phyloP scores from a whole-genome alignment of 208 protist species.

The Crithidia brevicula region DNA sequence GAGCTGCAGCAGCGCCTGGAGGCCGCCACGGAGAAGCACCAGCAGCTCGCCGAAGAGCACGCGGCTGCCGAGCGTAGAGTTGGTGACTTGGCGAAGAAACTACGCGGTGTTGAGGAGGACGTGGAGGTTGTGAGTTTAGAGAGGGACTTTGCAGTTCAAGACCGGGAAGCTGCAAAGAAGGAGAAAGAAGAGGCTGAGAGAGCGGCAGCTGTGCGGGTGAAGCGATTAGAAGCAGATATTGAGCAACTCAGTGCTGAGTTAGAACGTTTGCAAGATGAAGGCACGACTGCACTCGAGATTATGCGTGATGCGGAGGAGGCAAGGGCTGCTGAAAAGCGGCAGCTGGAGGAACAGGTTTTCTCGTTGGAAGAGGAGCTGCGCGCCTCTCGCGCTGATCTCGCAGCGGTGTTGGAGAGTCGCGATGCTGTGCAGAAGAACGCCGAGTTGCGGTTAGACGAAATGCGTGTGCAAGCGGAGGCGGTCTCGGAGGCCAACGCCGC shows the following conservation, averaged over 20 bases:
- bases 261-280: neutral
- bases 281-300: neutral
- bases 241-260: neutral
- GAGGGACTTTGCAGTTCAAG: neutral
- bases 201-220: neutral
- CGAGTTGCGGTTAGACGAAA: neutral
- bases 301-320: neutral
- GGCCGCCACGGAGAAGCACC: conserved; percentile 5
- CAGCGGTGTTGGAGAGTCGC: neutral
- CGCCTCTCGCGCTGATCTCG: neutral
- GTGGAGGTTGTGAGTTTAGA: neutral
- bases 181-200: conserved; percentile 1
- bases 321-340: neutral
- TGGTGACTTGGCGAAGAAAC: neutral
- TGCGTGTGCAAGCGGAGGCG: neutral
- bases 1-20: conserved; percentile 31
- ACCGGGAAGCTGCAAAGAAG: neutral
- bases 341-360: neutral
- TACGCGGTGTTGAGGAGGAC: neutral
- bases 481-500: neutral
- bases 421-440: neutral
- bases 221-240: neutral
- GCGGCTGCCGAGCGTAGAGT: neutral
- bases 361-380: neutral
- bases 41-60: conserved; percentile 3